Percentiles rank a stretch among this genome's conserved stretches.
phyloP scores from a whole-genome alignment of 805 yeast species.

The Sugiyamaella chiloensis region DNA sequence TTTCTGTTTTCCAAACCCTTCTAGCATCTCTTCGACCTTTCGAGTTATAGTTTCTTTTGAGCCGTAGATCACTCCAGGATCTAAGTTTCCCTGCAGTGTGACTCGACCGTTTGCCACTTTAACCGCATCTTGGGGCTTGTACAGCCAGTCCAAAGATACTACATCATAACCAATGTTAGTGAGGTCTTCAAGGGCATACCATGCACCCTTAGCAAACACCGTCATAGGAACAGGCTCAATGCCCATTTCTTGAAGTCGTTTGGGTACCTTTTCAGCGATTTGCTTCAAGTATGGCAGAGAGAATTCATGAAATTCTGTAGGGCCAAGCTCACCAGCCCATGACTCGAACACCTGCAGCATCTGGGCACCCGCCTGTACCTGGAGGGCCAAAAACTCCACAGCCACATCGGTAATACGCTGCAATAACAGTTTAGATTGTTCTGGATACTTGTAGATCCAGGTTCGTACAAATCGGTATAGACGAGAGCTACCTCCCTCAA shows the following conservation, averaged over 20 bases:
- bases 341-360: constrained; percentile 96
- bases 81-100: constrained; percentile 89
- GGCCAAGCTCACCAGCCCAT: constrained; percentile 97
- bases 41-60: constrained; percentile 71
- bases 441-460: constrained; percentile 83
- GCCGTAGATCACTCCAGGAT: constrained; percentile 94
- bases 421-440: constrained; percentile 64
- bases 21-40: constrained; percentile 84
- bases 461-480: constrained; percentile 87
- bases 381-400: constrained; percentile 87
- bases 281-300: constrained; percentile 83
- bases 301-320: constrained; percentile 81
- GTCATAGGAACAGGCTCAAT: constrained; percentile 81
- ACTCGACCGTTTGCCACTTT: constrained; percentile 70
- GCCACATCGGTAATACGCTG: constrained; percentile 83
- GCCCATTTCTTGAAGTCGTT: constrained; percentile 68
- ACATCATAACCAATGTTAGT: constrained; percentile 78
- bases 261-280: constrained; percentile 66
- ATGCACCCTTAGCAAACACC: constrained; percentile 92
- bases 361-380: constrained; percentile 97
- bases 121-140: constrained; percentile 81
- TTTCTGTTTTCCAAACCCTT: constrained; percentile 83
- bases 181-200: constrained; percentile 89
- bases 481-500: constrained; percentile 95
- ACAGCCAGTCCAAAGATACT: constrained; percentile 92